phyloP scores from a whole-genome alignment of 106 monocot species.

The Cymbidium sinense region DNA sequence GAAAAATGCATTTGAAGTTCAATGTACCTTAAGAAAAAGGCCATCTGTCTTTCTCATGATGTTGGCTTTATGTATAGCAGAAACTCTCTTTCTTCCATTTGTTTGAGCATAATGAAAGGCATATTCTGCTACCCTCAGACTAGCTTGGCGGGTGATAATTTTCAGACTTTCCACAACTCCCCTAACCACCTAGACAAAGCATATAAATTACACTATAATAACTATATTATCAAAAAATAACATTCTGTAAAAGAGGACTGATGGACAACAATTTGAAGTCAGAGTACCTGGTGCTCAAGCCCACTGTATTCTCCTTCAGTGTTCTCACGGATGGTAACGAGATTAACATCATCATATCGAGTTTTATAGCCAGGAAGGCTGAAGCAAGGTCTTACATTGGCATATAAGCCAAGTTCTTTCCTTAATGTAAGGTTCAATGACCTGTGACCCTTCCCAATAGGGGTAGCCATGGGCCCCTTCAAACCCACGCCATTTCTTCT shows the following conservation, averaged over 20 bases:
- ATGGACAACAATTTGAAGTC: background rate
- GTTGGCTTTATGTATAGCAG: constrained; percentile 98
- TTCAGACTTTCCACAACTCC: constrained; percentile 97
- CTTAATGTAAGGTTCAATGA: constrained; percentile 85
- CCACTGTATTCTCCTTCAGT: constrained; percentile 98
- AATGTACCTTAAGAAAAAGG: constrained; percentile 79
- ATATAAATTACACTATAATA: background rate
- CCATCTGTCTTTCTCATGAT: constrained; percentile 98
- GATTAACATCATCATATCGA: constrained; percentile 77
- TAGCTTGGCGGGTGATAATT: constrained; percentile 91
- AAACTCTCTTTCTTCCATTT: constrained; percentile 82
- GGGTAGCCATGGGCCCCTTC: constrained; percentile 97
- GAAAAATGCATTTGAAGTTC: background rate
- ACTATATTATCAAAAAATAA: background rate
- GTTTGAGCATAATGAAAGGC: constrained; percentile 91
- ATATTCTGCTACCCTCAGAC: constrained; percentile 94
- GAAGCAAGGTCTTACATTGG: constrained; percentile 84
- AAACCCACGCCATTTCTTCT: constrained; percentile 75
- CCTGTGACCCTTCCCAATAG: constrained; percentile 95
- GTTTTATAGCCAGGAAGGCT: constrained; percentile 89
- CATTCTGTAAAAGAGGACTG: background rate
- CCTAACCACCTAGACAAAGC: constrained; percentile 61
- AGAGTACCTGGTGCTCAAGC: constrained; percentile 79
- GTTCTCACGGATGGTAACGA: constrained; percentile 89
- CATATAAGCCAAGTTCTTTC: constrained; percentile 85